Conservation (phyloP, 1,284 basidiomycete genomes). For the Taiwanofungus camphoratus region DNA sequence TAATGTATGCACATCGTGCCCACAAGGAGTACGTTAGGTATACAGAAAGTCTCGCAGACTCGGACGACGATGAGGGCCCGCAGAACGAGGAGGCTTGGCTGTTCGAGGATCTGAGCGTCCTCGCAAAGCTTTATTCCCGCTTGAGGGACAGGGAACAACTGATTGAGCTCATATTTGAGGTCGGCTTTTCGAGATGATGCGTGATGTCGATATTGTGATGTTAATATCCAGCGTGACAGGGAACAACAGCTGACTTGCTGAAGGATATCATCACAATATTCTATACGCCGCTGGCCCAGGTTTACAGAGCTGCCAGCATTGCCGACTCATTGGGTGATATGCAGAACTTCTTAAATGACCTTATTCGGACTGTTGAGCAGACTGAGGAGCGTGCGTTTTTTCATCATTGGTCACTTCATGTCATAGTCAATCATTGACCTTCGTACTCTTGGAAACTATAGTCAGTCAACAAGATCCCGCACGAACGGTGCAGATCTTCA, state of each 20-base stretch:
- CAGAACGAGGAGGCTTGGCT: conserved; percentile 92
- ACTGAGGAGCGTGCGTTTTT: conserved; percentile 77
- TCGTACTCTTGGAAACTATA: conserved; percentile 29
- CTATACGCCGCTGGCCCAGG: conserved; percentile 95
- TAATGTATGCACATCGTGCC: conserved; percentile 71
- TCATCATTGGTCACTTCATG: neutral
- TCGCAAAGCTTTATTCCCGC: conserved; percentile 73
- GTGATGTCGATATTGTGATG: neutral
- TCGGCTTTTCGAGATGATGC: conserved; percentile 26
- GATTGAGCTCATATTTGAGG: conserved; percentile 94
- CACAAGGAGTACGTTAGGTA: conserved; percentile 69
- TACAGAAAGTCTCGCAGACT: conserved; percentile 64
- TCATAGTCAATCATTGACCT: too few species aligned
- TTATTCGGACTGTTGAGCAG: conserved; percentile 91
- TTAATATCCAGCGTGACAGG: conserved; percentile 40
- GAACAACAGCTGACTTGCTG: conserved; percentile 89
- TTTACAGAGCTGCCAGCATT: conserved; percentile 97
- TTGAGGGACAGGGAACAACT: conserved; percentile 90
- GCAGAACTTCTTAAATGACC: conserved; percentile 93
- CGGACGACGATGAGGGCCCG: conserved; percentile 90
- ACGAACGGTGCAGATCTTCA: conserved; percentile 88
- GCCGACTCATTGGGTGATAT: conserved; percentile 90
- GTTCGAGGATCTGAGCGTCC: conserved; percentile 82
- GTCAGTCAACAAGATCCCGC: conserved; percentile 83
- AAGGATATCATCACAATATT: conserved; percentile 99